These are phyloP conservation scores for Podila horticola DNA, from an alignment of 192 early-diverging fungal genomes.

Conservation along the genomic window DNA sequence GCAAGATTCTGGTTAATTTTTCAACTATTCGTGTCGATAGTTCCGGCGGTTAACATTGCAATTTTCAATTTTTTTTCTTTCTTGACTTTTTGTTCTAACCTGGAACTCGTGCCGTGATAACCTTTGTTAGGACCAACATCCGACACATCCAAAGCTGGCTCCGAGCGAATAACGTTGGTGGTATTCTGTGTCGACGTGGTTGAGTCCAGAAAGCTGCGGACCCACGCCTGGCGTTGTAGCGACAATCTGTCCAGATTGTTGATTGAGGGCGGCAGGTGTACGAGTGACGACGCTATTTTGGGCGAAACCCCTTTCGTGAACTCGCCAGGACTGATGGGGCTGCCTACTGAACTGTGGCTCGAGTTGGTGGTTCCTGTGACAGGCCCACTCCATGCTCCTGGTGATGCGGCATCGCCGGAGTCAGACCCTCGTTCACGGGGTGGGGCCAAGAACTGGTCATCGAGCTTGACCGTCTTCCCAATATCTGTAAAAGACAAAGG, in stretches of 20 bases:
- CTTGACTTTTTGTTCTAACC: neutral
- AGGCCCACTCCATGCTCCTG: neutral
- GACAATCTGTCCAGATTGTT: slow-evolving; percentile 26
- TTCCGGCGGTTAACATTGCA: too few species aligned
- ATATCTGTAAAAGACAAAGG: neutral
- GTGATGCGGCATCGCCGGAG: neutral
- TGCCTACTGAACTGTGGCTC: neutral
- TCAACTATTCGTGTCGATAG: too few species aligned
- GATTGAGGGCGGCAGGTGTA: slow-evolving; percentile 23
- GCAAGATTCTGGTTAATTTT: too few species aligned
- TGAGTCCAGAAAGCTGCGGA: slow-evolving; percentile 8
- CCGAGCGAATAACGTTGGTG: neutral
- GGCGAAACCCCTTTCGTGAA: slow-evolving; percentile 4
- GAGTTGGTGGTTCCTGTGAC: neutral
- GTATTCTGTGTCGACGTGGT: neutral
- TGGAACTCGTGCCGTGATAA: neutral
- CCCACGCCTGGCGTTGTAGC: slow-evolving; percentile 18
- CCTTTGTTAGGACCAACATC: neutral
- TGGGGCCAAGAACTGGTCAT: neutral
- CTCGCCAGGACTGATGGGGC: slow-evolving; percentile 7
- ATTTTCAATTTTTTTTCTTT: too few species aligned
- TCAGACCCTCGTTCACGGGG: neutral
- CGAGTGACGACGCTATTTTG: slow-evolving; percentile 16
- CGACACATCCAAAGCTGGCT: slow-evolving; percentile 19
- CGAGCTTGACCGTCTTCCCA: neutral